A percentile compares a stretch with the other conserved stretches of the same genome.
These are phyloP conservation scores for Populus tremula DNA, from an alignment of 345 rosid species.

Conservation along the genomic window DNA sequence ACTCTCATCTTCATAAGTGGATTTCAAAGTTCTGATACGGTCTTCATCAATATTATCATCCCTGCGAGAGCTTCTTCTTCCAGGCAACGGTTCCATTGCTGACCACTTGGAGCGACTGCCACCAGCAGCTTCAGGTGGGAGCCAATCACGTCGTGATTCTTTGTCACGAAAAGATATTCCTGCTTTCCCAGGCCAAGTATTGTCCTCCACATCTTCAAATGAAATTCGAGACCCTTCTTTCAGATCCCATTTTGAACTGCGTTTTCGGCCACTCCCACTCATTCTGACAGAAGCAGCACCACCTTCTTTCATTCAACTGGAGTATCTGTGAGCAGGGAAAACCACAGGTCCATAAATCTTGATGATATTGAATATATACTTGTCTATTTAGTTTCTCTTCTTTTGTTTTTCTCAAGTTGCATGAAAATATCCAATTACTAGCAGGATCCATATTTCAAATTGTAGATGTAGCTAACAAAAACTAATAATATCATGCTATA, in stretches of 20 bases:
- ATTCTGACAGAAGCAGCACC: conserved; percentile 31
- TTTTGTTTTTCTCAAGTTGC: not conserved
- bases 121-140: conserved; percentile 42
- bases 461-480: not conserved
- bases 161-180: conserved; percentile 40
- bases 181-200: conserved; percentile 42
- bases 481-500: not conserved
- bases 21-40: conserved; percentile 28
- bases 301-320: conserved; percentile 17
- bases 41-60: conserved; percentile 39
- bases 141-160: conserved; percentile 45
- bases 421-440: not conserved
- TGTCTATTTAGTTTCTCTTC: not conserved
- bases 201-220: conserved; percentile 34
- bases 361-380: not conserved
- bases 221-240: conserved; percentile 54
- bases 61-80: conserved; percentile 51
- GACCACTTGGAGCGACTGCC: conserved; percentile 52
- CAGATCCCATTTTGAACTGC: conserved; percentile 75
- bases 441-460: not conserved
- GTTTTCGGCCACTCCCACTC: conserved; percentile 63
- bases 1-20: conserved; percentile 43
- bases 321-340: conserved; percentile 16
- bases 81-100: conserved; percentile 45
- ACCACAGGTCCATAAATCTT: conserved; percentile 9